Conservation (phyloP, 306 rosid species). For the Leucaena leucocephala region DNA sequence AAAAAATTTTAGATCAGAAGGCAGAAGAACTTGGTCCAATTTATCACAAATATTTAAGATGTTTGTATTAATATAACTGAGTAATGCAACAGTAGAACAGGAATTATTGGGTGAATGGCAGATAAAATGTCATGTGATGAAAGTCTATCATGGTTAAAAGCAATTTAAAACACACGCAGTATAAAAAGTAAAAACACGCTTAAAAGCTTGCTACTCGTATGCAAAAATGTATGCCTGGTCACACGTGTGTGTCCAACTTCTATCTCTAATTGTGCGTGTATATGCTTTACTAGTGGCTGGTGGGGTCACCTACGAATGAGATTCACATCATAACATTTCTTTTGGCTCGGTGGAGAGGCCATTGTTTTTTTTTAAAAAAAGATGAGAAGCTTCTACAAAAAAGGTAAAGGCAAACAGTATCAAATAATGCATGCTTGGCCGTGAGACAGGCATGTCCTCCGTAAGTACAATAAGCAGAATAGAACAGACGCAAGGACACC, state of each 20-base stretch:
- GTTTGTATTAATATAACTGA: slow-evolving; percentile 3
- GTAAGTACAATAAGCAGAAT: slow-evolving; percentile 44
- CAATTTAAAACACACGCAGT: slow-evolving; percentile 15
- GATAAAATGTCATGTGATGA: background rate
- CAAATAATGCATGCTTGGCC: slow-evolving; percentile 47
- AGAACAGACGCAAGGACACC: slow-evolving; percentile 30
- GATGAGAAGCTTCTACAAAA: slow-evolving; percentile 55
- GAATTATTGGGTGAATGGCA: background rate
- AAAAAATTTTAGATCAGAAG: background rate
- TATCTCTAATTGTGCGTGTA: slow-evolving; percentile 20
- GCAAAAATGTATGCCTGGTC: slow-evolving; percentile 29
- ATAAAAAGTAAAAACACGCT: slow-evolving; percentile 11
- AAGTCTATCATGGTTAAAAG: slow-evolving; percentile 30
- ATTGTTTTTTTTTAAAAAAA: slow-evolving; percentile 35
- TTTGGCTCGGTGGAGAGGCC: slow-evolving; percentile 76
- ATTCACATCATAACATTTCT: slow-evolving; percentile 65
- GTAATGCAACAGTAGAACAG: background rate
- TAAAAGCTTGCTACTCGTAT: slow-evolving; percentile 33
- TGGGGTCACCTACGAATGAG: slow-evolving; percentile 65
- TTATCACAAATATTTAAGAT: background rate
- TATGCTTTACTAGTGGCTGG: slow-evolving; percentile 56
- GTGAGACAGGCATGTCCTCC: slow-evolving; percentile 46
- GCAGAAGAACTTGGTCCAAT: slow-evolving; percentile 14
- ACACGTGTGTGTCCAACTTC: slow-evolving; percentile 37
- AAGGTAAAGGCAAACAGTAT: slow-evolving; percentile 58